phyloP scores from a whole-genome alignment of 2,329 filamentous ascomycete genomes.

The Lachnellula arida region DNA sequence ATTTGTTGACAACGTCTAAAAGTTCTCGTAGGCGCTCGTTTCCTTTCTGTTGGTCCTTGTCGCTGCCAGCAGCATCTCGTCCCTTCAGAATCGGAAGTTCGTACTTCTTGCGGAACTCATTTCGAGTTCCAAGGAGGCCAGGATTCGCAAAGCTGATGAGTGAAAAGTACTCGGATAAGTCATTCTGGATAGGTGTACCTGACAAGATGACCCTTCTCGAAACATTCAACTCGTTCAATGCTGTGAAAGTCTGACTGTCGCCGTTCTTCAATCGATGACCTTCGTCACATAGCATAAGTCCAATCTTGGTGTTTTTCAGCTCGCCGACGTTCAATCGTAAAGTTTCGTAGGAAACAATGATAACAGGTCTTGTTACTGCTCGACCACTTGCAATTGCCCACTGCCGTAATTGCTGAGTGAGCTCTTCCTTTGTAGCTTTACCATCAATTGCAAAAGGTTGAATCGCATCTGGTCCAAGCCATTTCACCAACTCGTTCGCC shows the following conservation, averaged over 20 bases:
- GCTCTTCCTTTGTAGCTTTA: constrained; percentile 90
- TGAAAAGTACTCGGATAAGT: constrained; percentile 96
- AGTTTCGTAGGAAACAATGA: constrained; percentile 98
- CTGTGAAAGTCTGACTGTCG: constrained; percentile 91
- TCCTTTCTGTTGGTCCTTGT: constrained; percentile 75
- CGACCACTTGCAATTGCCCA: constrained; percentile 94
- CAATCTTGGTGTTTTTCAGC: constrained; percentile 84
- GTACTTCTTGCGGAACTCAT: constrained; percentile 90
- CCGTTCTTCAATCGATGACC: constrained; percentile 95
- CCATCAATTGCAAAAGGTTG: constrained; percentile 94
- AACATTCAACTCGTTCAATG: constrained; percentile 86
- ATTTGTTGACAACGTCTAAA: constrained; percentile 86
- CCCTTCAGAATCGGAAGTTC: constrained; percentile 90
- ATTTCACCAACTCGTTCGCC: constrained; percentile 96
- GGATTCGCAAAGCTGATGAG: constrained; percentile 96
- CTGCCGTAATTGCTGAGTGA: constrained; percentile 84
- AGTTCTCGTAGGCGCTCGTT: constrained; percentile 80
- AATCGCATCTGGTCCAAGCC: constrained; percentile 88
- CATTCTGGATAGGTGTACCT: constrained; percentile 96
- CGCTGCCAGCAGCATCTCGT: constrained; percentile 83
- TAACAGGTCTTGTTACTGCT: constrained; percentile 81
- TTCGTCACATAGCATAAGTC: constrained; percentile 90
- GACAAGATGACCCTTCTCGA: constrained; percentile 89
- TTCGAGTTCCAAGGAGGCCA: constrained; percentile 78
- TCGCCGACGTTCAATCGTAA: constrained; percentile 86